phyloP scores from a whole-genome alignment of 495 filamentous ascomycete genomes.

The Podospora conica region DNA sequence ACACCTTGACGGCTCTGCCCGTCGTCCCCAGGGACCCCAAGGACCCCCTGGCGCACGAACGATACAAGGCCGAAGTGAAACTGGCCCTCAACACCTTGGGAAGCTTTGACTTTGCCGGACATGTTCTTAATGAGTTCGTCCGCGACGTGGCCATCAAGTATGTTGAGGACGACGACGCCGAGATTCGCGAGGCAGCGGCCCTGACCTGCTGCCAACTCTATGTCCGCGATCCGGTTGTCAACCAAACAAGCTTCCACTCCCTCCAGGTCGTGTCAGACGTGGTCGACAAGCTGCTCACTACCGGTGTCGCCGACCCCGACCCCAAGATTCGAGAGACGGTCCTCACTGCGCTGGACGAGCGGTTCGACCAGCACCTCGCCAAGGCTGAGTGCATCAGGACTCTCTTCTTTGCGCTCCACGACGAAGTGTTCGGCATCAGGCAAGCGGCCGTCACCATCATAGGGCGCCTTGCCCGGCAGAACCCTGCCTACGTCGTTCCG shows the following conservation, averaged over 20 bases:
- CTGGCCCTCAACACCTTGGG: constrained; percentile 88
- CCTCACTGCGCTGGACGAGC: constrained; percentile 76
- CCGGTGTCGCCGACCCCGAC: constrained; percentile 87
- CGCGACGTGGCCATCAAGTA: constrained; percentile 97
- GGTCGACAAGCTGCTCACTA: constrained; percentile 89
- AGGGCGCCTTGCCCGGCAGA: constrained; percentile 81
- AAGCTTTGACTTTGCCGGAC: constrained; percentile 89
- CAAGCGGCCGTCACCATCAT: constrained; percentile 95
- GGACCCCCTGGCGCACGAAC: constrained; percentile 62
- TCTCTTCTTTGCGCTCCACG: constrained; percentile 92
- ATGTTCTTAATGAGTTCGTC: constrained; percentile 95
- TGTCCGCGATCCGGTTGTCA: constrained; percentile 91
- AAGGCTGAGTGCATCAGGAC: constrained; percentile 95
- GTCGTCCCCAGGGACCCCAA: constrained; percentile 81
- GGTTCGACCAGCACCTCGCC: constrained; percentile 90
- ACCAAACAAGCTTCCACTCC: constrained; percentile 93
- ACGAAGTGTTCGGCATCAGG: constrained; percentile 83
- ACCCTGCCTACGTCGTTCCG: constrained; percentile 95
- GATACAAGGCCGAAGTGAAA: constrained; percentile 82
- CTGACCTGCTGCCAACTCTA: constrained; percentile 97
- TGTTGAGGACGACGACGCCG: constrained; percentile 88
- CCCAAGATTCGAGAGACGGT: constrained; percentile 84
- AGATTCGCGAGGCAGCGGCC: constrained; percentile 89
- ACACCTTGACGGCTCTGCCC: constrained; percentile 61
- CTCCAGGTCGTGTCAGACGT: constrained; percentile 96